Percentiles rank a stretch among this genome's conserved stretches.
Conservation (phyloP, 352 stramenopile genomes). For the Globisporangium recalcitrans region DNA sequence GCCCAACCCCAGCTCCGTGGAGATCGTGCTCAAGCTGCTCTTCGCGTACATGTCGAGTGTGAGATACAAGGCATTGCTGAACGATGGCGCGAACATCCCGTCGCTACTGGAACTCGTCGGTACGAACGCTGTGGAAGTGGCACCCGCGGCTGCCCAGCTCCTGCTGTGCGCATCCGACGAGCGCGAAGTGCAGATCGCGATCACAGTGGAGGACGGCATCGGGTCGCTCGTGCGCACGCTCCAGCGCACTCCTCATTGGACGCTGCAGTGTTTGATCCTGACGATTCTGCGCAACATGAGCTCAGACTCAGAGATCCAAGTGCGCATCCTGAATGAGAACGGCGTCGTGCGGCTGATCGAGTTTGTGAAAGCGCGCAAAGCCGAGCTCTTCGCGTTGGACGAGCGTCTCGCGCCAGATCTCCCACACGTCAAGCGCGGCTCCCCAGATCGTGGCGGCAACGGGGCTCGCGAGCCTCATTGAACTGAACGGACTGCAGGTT, state of each 20-base stretch:
- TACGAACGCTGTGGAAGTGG: slow-evolving; percentile 29
- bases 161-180: slow-evolving; percentile 36
- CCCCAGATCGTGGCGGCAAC: slow-evolving; percentile 33
- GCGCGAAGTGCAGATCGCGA: slow-evolving; percentile 51
- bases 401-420: slow-evolving; percentile 41
- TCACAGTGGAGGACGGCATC: slow-evolving; percentile 76
- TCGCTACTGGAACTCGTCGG: slow-evolving; percentile 41
- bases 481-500: slow-evolving; percentile 34
- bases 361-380: slow-evolving; percentile 40
- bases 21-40: slow-evolving; percentile 51
- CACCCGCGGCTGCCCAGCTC: slow-evolving; percentile 36
- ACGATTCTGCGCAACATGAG: slow-evolving; percentile 46
- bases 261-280: slow-evolving; percentile 46
- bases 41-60: slow-evolving; percentile 31
- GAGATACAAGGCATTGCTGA: slow-evolving; percentile 34
- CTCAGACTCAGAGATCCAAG: slow-evolving; percentile 60
- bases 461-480: slow-evolving; percentile 36
- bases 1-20: slow-evolving; percentile 25
- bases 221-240: slow-evolving; percentile 42
- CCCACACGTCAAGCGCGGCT: slow-evolving; percentile 23
- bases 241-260: slow-evolving; percentile 23
- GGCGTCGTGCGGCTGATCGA: slow-evolving; percentile 39
- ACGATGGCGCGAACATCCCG: slow-evolving; percentile 48
- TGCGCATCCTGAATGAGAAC: slow-evolving; percentile 41
- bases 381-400: slow-evolving; percentile 18